Conservation (phyloP, 1,139 yeast genomes). For the Protomyces pachydermus region DNA sequence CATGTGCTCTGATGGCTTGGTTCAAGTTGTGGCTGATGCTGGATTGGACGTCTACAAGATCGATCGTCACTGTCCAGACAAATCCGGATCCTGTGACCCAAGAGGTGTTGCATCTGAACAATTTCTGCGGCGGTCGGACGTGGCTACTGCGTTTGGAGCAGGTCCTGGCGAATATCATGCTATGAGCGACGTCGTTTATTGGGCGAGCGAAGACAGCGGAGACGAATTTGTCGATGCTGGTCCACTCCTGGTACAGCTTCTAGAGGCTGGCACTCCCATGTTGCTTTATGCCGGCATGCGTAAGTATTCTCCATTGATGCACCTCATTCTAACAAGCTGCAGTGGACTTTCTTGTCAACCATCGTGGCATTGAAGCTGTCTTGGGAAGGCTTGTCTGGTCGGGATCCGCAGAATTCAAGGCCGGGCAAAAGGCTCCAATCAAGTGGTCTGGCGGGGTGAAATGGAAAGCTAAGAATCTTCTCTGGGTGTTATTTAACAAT, state of each 20-base stretch:
- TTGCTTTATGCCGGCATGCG: conserved; percentile 66
- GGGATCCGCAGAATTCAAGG: conserved; percentile 49
- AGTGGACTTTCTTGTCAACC: conserved; percentile 82
- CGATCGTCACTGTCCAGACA: conserved; percentile 76
- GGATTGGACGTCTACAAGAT: conserved; percentile 90
- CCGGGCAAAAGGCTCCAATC: conserved; percentile 37
- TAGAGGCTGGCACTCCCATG: conserved; percentile 57
- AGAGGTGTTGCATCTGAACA: too few species aligned
- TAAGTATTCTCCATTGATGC: too few species aligned
- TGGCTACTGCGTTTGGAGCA: too few species aligned
- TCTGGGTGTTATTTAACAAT: conserved; percentile 57
- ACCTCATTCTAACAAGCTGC: conserved; percentile 40
- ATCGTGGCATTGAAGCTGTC: conserved; percentile 85
- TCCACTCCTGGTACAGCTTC: conserved; percentile 33
- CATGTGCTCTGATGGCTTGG: conserved; percentile 69
- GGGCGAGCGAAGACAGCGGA: conserved; percentile 32
- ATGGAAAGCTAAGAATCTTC: conserved; percentile 47
- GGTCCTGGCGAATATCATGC: conserved; percentile 40
- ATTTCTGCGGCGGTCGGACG: too few species aligned
- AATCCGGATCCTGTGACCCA: conserved; percentile 52
- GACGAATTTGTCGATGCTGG: conserved; percentile 1
- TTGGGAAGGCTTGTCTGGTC: conserved; percentile 50
- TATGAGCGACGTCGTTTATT: conserved; percentile 65
- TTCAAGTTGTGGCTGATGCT: conserved; percentile 81
- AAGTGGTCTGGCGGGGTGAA: conserved; percentile 41